A percentile compares a stretch with the other conserved stretches of the same genome.
Conservation (phyloP, 257 asterid species). For the Oldenlandia corymbosa region DNA sequence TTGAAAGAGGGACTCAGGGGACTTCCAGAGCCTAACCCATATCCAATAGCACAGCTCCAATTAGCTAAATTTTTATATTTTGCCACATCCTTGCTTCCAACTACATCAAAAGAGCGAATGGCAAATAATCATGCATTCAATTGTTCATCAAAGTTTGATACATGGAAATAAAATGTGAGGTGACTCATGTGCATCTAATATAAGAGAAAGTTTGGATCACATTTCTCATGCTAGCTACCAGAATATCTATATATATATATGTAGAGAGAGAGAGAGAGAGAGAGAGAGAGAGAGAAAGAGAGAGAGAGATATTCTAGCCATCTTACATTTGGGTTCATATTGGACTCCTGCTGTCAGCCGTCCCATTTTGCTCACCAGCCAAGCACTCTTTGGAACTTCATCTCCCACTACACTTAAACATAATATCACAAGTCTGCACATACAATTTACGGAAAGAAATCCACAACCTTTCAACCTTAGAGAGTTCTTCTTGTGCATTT, state of each 20-base stretch:
- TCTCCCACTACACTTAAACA: conserved; percentile 42
- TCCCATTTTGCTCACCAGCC: conserved; percentile 92
- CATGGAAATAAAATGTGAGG: neutral
- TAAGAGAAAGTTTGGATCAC: neutral
- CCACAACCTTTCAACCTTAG: no score
- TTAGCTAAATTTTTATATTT: conserved; percentile 65
- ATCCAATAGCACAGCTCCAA: conserved; percentile 92
- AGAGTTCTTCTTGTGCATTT: no score
- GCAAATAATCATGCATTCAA: conserved; percentile 9
- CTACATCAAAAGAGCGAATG: conserved; percentile 31
- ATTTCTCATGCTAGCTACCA: neutral
- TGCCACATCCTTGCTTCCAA: conserved; percentile 53
- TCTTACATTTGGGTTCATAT: conserved; percentile 77
- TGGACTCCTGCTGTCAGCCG: conserved; percentile 90
- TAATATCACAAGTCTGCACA: conserved; percentile 3
- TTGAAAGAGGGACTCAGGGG: conserved; percentile 91
- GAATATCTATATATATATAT: no score
- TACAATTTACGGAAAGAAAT: no score
- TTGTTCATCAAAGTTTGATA: neutral
- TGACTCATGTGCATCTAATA: neutral
- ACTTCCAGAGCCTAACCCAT: conserved; percentile 88
- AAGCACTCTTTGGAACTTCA: conserved; percentile 72
- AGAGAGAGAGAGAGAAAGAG: conserved; percentile 5
- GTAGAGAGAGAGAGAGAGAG: no score
- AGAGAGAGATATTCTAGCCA: conserved; percentile 2